These are phyloP conservation scores for Saccharum hybrid DNA, from an alignment of 202 grass and related monocot genomes.

Conservation along the genomic window DNA sequence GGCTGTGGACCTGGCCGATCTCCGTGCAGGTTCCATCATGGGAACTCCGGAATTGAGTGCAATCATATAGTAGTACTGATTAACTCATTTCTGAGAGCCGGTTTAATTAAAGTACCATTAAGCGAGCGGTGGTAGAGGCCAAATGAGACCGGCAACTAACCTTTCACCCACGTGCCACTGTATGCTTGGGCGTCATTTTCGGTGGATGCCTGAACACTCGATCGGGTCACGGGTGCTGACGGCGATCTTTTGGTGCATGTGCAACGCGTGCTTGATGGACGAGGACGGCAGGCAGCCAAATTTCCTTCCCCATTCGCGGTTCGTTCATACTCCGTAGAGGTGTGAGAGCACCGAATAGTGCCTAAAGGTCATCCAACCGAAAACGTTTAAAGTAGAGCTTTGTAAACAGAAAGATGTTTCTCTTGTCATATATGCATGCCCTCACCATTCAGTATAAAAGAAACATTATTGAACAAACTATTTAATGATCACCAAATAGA, in stretches of 20 bases:
- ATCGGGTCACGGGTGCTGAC: slow-evolving; percentile 6
- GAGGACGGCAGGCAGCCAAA: slow-evolving; percentile 11
- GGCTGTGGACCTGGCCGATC: background rate
- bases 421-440: background rate
- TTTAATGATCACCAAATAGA: too few relatives aligned
- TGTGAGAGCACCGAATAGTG: background rate
- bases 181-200: slow-evolving; percentile 26
- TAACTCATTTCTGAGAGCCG: too few relatives aligned
- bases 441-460: too few relatives aligned
- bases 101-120: too few relatives aligned
- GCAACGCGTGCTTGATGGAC: slow-evolving; percentile 37
- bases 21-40: slow-evolving; percentile 8
- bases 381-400: background rate
- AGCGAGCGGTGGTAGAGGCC: background rate
- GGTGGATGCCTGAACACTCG: slow-evolving; percentile 28
- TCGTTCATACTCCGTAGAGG: background rate
- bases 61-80: background rate
- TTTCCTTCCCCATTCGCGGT: background rate
- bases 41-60: background rate
- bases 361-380: background rate
- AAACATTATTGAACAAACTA: too few relatives aligned
- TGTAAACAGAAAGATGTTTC: background rate
- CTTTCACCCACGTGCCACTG: background rate
- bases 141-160: slow-evolving; percentile 35
- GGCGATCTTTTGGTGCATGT: slow-evolving; percentile 45